These are phyloP conservation scores for Pyricularia sp. DNA, from an alignment of 2,329 filamentous ascomycete species.

Conservation along the genomic window DNA sequence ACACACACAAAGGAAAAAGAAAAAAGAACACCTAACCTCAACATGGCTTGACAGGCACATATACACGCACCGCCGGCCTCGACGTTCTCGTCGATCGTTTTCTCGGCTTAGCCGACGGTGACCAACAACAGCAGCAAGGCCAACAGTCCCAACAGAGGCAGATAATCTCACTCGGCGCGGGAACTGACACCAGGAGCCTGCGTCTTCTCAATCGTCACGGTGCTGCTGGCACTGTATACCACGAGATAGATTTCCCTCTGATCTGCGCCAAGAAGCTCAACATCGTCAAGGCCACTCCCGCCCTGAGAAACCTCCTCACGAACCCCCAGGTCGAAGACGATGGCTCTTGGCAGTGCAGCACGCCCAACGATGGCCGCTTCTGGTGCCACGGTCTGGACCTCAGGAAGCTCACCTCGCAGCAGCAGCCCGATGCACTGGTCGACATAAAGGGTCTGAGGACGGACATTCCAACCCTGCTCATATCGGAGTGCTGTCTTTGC, in stretches of 20 bases:
- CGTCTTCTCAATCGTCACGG: constrained; percentile 49
- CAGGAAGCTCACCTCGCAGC: constrained; percentile 38
- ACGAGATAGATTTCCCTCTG: constrained; percentile 82
- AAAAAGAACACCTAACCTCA: neutral
- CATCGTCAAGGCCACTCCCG: constrained; percentile 36
- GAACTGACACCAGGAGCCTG: constrained; percentile 85
- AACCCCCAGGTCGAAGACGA: constrained; percentile 19
- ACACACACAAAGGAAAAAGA: neutral
- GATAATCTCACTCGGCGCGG: constrained; percentile 86
- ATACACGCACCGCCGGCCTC: constrained; percentile 76
- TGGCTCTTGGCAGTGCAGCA: constrained; percentile 31
- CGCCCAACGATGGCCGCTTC: constrained; percentile 29
- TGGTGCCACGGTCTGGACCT: constrained; percentile 62
- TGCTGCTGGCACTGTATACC: constrained; percentile 54
- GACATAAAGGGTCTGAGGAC: constrained; percentile 35
- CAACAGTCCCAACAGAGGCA: constrained; percentile 40
- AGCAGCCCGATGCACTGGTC: neutral
- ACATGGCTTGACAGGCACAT: constrained; percentile 62
- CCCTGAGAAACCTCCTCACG: constrained; percentile 28
- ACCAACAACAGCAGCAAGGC: constrained; percentile 10
- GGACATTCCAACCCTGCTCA: constrained; percentile 66
- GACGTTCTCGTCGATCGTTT: constrained; percentile 70
- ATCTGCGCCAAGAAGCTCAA: constrained; percentile 61
- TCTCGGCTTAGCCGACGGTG: constrained; percentile 29
- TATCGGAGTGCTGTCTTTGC: constrained; percentile 94